Evolutionary conservation across 345 rosid species (phyloP).

Genomic region (Eucalyptus tenuipes): DNA sequence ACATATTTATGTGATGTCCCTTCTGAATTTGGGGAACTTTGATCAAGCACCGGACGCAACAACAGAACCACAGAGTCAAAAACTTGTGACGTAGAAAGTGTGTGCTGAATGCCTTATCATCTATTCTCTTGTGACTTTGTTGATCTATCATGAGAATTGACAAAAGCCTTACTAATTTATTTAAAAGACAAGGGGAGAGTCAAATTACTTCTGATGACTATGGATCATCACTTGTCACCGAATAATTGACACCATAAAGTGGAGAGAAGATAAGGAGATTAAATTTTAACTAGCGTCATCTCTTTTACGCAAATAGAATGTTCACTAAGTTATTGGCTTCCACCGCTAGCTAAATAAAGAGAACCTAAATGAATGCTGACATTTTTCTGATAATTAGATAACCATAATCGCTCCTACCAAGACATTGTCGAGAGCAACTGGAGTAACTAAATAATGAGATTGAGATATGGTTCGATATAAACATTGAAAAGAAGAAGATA

Average conservation of each 20-base stretch:
- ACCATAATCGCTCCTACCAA: too few relatives aligned
- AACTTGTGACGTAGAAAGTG: too few relatives aligned
- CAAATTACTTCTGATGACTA: not conserved
- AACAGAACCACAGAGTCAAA: too few relatives aligned
- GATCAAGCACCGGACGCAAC: too few relatives aligned
- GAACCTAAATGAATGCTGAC: not conserved
- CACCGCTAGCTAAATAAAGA: not conserved
- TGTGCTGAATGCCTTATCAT: not conserved
- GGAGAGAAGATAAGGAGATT: not conserved
- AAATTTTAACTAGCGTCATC: not conserved
- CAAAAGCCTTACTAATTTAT: not conserved
- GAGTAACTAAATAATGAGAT: not conserved
- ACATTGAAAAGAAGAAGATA: not conserved
- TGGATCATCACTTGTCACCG: not conserved
- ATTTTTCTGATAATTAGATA: not conserved
- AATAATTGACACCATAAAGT: not conserved
- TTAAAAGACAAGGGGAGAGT: not conserved
- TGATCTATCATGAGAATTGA: not conserved
- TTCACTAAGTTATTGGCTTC: not conserved
- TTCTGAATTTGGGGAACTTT: too few relatives aligned
- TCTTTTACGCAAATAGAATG: not conserved
- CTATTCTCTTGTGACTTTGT: not conserved
- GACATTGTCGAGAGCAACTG: not conserved
- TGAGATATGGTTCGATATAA: not conserved
- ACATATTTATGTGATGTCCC: too few relatives aligned